phyloP scores from a whole-genome alignment of 192 early-diverging fungal species.

The Coemansia sp. region DNA sequence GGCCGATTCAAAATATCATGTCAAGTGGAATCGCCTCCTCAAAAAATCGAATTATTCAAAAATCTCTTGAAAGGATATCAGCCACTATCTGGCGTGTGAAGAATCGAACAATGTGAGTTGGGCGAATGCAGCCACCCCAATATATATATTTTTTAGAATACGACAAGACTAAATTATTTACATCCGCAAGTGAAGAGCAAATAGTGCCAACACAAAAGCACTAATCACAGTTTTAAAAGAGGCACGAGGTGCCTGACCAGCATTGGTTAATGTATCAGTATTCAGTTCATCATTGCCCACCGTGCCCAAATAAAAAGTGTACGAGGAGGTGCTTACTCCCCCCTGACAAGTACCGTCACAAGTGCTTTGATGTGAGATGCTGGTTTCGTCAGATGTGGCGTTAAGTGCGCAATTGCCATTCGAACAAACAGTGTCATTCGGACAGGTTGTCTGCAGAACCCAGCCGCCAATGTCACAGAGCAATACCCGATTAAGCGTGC shows the following conservation, averaged over 20 bases:
- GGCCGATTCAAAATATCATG: not conserved
- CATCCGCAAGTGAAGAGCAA: not conserved
- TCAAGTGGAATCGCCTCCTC: not conserved
- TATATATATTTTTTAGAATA: not conserved
- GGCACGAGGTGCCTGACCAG: not conserved
- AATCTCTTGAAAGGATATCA: not conserved
- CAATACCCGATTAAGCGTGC: not conserved
- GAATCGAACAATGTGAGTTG: not conserved
- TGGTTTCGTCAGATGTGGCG: too few species aligned
- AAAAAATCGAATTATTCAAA: not conserved
- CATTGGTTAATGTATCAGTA: not conserved
- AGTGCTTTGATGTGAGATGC: too few species aligned
- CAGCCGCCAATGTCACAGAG: constrained; percentile 13
- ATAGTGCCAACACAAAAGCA: not conserved
- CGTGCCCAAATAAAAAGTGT: not conserved
- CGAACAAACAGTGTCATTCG: not conserved
- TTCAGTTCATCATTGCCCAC: not conserved
- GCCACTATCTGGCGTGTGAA: not conserved
- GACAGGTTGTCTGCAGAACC: constrained; percentile 5
- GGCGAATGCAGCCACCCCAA: not conserved
- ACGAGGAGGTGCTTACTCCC: not conserved
- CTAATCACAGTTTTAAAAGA: not conserved
- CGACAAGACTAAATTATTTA: not conserved
- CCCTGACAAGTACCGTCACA: not conserved
- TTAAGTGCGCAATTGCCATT: constrained; percentile 1